Percentiles rank a stretch among this genome's conserved stretches.
These are phyloP conservation scores for Solanum peruvianum DNA, from an alignment of 257 asterid species.

Conservation along the genomic window DNA sequence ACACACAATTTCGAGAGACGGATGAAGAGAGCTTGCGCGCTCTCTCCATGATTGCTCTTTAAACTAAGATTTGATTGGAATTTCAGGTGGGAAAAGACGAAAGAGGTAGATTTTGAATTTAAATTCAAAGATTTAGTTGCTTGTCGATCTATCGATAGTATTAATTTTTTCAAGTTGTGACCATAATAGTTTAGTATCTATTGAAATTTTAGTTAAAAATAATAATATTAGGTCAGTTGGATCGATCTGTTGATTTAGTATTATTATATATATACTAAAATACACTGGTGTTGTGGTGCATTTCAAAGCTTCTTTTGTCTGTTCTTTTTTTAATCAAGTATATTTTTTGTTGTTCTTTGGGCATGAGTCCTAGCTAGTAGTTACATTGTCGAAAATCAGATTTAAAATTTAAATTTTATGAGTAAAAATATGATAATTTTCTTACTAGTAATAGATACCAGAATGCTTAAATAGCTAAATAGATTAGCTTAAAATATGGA, in stretches of 20 bases:
- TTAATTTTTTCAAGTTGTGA: background rate
- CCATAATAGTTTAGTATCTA: background rate
- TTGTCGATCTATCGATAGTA: background rate
- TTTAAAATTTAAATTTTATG: too few relatives aligned
- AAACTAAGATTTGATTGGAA: background rate
- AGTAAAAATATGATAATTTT: too few relatives aligned
- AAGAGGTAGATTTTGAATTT: background rate
- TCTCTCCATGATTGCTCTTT: constrained; percentile 43
- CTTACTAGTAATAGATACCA: fast-evolving
- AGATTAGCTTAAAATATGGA: too few relatives aligned
- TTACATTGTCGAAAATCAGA: too few relatives aligned
- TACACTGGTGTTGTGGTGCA: background rate
- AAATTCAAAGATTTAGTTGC: background rate
- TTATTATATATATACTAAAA: too few relatives aligned
- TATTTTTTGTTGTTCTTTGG: background rate
- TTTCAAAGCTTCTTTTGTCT: background rate
- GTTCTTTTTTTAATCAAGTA: background rate
- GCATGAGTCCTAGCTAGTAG: too few relatives aligned
- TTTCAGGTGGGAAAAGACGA: background rate
- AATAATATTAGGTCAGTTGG: background rate
- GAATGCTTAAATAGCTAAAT: too few relatives aligned
- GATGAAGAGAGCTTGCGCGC: constrained; percentile 45
- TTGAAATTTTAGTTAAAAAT: too few relatives aligned
- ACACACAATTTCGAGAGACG: constrained; percentile 4
- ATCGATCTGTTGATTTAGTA: background rate